Base-by-base conservation (phyloP, 164 flowering plant species). In the Houttuynia cordata region DNA sequence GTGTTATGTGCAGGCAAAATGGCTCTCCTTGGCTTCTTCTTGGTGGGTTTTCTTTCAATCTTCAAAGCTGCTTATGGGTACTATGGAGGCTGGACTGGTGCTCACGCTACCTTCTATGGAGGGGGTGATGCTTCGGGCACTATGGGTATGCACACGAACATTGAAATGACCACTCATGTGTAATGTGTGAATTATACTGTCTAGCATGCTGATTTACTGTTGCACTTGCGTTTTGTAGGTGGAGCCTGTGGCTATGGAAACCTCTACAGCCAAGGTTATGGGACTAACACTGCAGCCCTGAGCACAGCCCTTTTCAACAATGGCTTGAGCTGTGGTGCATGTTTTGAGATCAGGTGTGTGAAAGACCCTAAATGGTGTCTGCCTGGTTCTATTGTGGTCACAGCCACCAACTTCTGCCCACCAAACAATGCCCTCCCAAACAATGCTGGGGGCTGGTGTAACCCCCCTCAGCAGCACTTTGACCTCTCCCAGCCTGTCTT, bases 191-290 rank as follows among this genome's bases (percentile, higher is more conserved):
- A 21, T 25, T 23, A 7, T 47, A n/a, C n/a, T 30, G 42, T 2
- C 37, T 30, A 30, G 4, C 6, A 30, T 30, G 37, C 37, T 30
- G 37, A 30, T 30, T 30, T 30, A 30, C 37, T 30, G 37, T 30
- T 30, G 37, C 6, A 6, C 37, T 30, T 19, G 22, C 41, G 14
- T 39, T 24, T 61, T 61, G 59, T 65, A 87, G 95, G 88, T 50
- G 95, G 95, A 10, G 88, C 95, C 54, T 87, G 95, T 76, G 95
- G 95, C 14, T 87, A 85, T 72, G 95, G 91, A 6, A 87, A 83
- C 71, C 66, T 85, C 21, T 83, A 81, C 68, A 85, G 86, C 61
- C 82, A 85, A 60, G 96, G 92, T 1, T 88, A 88, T 67, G 96
- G 92, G 24, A 82, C 88, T 1, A 78, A 77, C 68, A 88, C 90